A percentile compares a stretch with the other conserved stretches of the same genome.
These are phyloP conservation scores for Cladophialophora yegresii DNA, from an alignment of 2,329 filamentous ascomycete genomes.

Conservation along the genomic window DNA sequence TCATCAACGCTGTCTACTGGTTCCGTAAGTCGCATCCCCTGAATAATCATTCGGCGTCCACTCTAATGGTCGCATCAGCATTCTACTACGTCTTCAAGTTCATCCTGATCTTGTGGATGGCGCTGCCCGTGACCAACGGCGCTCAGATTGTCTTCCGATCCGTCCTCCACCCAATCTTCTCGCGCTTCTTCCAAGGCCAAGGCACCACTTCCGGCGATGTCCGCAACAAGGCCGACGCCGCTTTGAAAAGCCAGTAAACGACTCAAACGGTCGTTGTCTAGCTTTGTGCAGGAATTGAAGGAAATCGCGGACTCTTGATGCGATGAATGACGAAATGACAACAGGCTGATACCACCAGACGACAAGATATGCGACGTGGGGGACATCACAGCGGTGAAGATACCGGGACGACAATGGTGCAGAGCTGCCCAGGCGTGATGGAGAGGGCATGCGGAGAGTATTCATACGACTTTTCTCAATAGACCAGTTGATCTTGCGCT, in stretches of 20 bases:
- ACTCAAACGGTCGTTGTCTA: conserved; percentile 26
- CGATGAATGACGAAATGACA: conserved; percentile 14
- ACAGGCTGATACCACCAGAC: conserved; percentile 2
- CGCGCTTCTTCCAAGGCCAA: conserved; percentile 78
- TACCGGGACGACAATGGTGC: neutral
- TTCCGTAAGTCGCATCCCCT: conserved; percentile 80
- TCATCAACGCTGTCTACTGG: conserved; percentile 68
- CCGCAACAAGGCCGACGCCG: conserved; percentile 80
- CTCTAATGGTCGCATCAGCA: conserved; percentile 67
- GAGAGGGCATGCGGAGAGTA: conserved; percentile 19
- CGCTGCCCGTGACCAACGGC: conserved; percentile 93
- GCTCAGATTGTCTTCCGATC: conserved; percentile 97
- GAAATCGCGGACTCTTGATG: conserved; percentile 28
- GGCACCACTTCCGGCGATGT: conserved; percentile 75
- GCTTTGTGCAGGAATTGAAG: conserved; percentile 24
- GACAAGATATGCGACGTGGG: neutral
- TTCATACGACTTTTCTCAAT: conserved; percentile 26
- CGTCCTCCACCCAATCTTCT: conserved; percentile 85
- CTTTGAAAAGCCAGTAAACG: conserved; percentile 59
- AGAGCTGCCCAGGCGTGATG: neutral
- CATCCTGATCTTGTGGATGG: conserved; percentile 93
- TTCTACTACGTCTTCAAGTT: conserved; percentile 99
- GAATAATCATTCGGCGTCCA: conserved; percentile 99
- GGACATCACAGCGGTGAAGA: neutral
- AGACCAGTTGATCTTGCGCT: conserved; percentile 25